Evolutionary conservation across 805 yeast genomes (phyloP).

Genomic region (Candida berthetii): DNA sequence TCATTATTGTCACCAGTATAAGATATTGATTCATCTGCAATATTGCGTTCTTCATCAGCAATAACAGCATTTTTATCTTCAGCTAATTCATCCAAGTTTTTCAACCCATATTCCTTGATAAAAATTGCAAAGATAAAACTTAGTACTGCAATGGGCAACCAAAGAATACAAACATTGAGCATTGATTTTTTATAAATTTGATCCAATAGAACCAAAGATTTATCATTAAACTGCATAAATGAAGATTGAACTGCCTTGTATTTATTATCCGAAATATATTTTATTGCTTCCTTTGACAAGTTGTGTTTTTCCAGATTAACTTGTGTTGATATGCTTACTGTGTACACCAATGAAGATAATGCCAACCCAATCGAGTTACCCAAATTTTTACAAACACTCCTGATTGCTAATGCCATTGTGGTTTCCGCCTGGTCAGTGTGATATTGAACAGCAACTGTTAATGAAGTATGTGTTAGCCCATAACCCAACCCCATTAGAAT

Average conservation of each 20-base stretch:
- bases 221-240: neutral
- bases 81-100: neutral
- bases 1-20: no score
- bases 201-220: neutral
- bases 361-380: constrained; percentile 60
- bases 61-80: no score
- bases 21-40: no score
- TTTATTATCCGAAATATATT: neutral
- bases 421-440: constrained; percentile 43
- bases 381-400: constrained; percentile 50
- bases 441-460: constrained; percentile 45
- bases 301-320: neutral
- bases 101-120: neutral
- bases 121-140: neutral
- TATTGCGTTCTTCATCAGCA: neutral
- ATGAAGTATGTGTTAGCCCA: constrained; percentile 23
- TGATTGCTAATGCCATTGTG: constrained; percentile 49
- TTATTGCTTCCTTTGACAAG: neutral
- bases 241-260: neutral
- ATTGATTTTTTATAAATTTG: neutral
- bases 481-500: constrained; percentile 35
- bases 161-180: neutral
- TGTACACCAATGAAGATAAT: constrained; percentile 16
- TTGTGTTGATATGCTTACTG: neutral
- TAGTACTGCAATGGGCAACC: neutral